Evolutionary conservation across 306 rosid species (phyloP), one percentile per base, ranked within the genome.

Genomic region (Mimosa pudica): DNA sequence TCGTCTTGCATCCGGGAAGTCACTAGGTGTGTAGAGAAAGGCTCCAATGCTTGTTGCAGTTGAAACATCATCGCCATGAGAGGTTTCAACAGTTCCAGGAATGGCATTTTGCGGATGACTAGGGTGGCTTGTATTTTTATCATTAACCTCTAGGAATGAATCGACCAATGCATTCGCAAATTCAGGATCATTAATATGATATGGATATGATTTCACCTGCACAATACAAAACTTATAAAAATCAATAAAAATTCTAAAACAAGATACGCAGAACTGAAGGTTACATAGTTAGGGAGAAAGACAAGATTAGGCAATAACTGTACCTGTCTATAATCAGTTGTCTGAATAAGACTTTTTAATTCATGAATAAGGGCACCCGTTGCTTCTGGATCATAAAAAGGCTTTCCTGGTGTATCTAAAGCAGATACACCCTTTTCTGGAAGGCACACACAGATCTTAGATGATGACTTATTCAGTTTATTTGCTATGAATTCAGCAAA

Each of bases 351-450:
- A 81, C 77, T 86, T 79, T 87, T 88, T 52, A 92, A 84, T 83
- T 94, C 98, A 67, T 69, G 82, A 75, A 88, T 76, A 81, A 92
- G 97, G 20, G 91, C 77, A 77, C 79, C 36, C n/a, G 95, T 89
- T 61, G 90, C 91, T 78, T 87, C 93, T 16, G 88, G 92, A 87
- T 94, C 95, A 87, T 81, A 78, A 79, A 94, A 92, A 33, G 97
- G 87, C 89, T 86, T 86, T 73, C 92, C 97, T 4, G 83, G 92
- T 68, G 91, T 89, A 87, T 94, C 98, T 89, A 94, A 82, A 81
- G 97, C 95, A 87, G 98, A 94, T 51, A 94, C 24, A 71, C 98
- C 98, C 73, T 91, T 91, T 83, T 89, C 88, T 10, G 98, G 97
- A 70, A 94, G 88, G 89, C 97, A 94, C 80, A 92, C 92, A 79